Evolutionary conservation across 768 basidiomycete genomes (phyloP), one percentile per base, ranked within the genome.

Genomic region (Leucosporidium yakuticum): DNA sequence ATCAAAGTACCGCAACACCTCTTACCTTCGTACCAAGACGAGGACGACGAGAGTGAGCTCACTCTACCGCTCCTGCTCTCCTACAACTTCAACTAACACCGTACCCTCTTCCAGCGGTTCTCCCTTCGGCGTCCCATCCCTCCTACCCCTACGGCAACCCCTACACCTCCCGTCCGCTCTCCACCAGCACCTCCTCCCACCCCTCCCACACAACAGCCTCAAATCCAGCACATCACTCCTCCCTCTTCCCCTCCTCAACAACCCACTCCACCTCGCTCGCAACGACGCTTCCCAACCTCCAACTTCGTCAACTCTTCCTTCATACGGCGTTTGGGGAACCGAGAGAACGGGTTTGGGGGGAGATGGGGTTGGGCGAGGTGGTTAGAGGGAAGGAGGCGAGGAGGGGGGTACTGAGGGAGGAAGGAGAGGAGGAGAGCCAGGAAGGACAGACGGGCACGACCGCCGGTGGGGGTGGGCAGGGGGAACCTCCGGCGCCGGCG

Each of bases 91-190:
- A 25, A 17, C 2, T 23, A 4, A 51, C 9, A 29, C 51, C 25
- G 20, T 23, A 19, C 23, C 29, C 32, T 5, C 27, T 15, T 47
- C 34, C 68, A 74, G 68, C 65, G 23, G 60, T 71, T 51, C 65
- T 75, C 0, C 74, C 74, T 20, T 69, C 70, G 5, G 67, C 70
- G 34, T 64, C 73, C 23, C 74, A 75, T 39, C 69, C 72, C 11
- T 73, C 72, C 6, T 75, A 69, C 63, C 74, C 74, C 7, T 75
- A 75, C 70, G 74, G 74, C 36, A 75, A 75, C 66, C 74, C 74
- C 27, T 75, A 75, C 66, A 65, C 62, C 20, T 25, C 61, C 47
- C 62, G 63, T 12, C 39, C 56, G 31, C 60, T 68, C 55, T 47
- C 51, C 27, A 29, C 55, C 12, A 27, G 49, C 31, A 34, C 51